Evolutionary conservation across 768 basidiomycete genomes (phyloP), one percentile per base, ranked within the genome.

Genomic region (Tylopilus sp.): DNA sequence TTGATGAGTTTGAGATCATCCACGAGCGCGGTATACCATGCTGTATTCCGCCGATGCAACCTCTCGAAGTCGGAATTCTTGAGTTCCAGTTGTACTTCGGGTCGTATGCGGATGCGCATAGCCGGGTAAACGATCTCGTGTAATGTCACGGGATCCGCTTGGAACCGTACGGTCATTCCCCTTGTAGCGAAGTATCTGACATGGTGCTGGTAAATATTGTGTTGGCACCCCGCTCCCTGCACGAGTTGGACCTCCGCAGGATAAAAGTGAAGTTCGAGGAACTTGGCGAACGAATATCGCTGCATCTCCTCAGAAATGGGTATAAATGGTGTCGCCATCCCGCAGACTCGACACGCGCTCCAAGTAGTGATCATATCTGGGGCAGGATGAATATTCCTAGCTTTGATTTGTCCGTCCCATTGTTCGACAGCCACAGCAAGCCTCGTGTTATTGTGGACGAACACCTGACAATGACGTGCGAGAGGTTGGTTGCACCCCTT

Each of bases 261-360:
- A 71, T 98, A 97, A 70, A 98, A 98, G 65, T 93, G 89, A 25
- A 96, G 82, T 66, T 99, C 96, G 26, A 99, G 80, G 69, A 96
- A 98, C 62, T 97, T 95, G 31, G 89, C 92, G 67, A 98, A 96
- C 6, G 95, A 98, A 66, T 96, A 93, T 51, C 87, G 77, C 63
- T 92, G 89, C 79, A 95, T 93, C 67, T 96, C 93, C 61, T 91
- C 87, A 2, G 92, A 92, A 34, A 92, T 84, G 6, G 86, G 87
- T 59, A 94, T 89, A 71, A 94, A 90, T 3, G 92, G 90, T 3
- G 91, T 94, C 1, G 86, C 86, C 6, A 77, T 87, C 28, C 80
- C 85, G 66, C 84, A 92, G 24, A 86, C 71, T 52, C 86, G 82
- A 70, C 97, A 99, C 8, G 83, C 80, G 63, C 87, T 92, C 90